Base-by-base conservation (phyloP, 768 basidiomycete genomes). In the Tephrocybe rancida region DNA sequence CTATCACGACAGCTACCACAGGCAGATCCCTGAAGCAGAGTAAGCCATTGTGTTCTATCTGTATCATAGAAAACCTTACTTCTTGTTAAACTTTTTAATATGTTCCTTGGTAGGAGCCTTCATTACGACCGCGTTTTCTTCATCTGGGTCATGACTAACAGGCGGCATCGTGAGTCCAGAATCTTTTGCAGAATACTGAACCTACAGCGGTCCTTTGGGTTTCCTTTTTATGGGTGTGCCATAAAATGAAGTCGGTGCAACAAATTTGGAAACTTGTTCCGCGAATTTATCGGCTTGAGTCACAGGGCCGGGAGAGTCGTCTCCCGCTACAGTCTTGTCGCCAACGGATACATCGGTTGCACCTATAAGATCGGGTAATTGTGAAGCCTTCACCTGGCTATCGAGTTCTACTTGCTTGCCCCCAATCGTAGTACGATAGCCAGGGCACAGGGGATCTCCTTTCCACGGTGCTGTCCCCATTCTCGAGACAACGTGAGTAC, bases 41-140 rank as follows among this genome's bases (percentile, higher is more conserved):
- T 59, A 21, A 46, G 55, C 25, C 5, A 29, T 32, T 61, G 19
- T 11, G 9, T 42, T 39, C 29, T 49, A 25, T 42, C 16, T 45
- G 16, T 44, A 42, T 26, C 29, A n/a, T 2, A 46, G n/a, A 44
- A 42, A 35, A 41, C 50, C 66, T 19, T 48, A 92, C 91, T 84
- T 88, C 66, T 83, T 87, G 67, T 92, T 93, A 63, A 78, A 84
- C 60, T 74, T 80, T 39, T 76, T 76, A 27, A 83, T 80, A 57
- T 92, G 87, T 26, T 82, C 83, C 54, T 82, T 77, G 8, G 78
- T 82, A 0, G 94, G 93, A 4, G 79, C 70, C 60, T 86, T 88
- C 92, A 99, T 91, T 4, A 98, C 87, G 7, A 98, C 71, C 0
- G 95, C 94, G 3, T 82, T 87, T 48, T 85, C 82, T 0, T 79